Evolutionary conservation across 2,329 filamentous ascomycete species (phyloP), one percentile per base, ranked within the genome.

Genomic region (Raffaelea ambrosiae): DNA sequence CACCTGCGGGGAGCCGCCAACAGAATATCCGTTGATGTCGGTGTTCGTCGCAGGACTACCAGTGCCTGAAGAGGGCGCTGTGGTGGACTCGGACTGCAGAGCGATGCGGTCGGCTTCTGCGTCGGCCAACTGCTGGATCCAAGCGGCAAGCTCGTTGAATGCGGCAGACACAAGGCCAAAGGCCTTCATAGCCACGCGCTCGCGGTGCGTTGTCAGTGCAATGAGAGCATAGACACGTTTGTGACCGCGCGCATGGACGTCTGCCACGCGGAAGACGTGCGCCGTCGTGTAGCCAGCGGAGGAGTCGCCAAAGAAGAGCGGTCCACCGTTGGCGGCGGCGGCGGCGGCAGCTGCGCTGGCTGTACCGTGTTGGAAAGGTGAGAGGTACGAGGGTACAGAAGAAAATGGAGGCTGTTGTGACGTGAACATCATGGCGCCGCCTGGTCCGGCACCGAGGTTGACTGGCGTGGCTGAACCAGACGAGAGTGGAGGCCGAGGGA

Each of bases 181-280:
- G 0, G 78, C 73, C 61, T 82, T 81, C 75, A 85, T 82, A 40
- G 79, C 79, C 14, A 79, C 65, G 14, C 78, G 72, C 62, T 84
- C 80, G 45, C 77, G 76, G 61, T 84, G 77, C 11, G 79, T 83
- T 60, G 74, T 81, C 42, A 84, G 71, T 2, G 80, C 79, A 50
- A 85, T 63, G 51, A 85, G 79, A 11, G 81, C 81, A 57, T 85
- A 85, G 13, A 84, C 77, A n/a, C 81, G 74, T 62, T 82, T 81
- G 55, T 83, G 77, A 4, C 81, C 81, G 13, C 81, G 77, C 14
- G 81, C 81, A 53, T 83, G 80, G 33, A 83, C 69, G 58, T 85
- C 81, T 7, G 81, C 77, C 39, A 85, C 81, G 22, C 81, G 80
- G 58, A 85, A 85, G 53, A 84, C 81, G 61, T 83, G 84, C 14